These are phyloP conservation scores for Reticulascus tulasneorum DNA, from an alignment of 2,329 filamentous ascomycete genomes.

Conservation along the genomic window DNA sequence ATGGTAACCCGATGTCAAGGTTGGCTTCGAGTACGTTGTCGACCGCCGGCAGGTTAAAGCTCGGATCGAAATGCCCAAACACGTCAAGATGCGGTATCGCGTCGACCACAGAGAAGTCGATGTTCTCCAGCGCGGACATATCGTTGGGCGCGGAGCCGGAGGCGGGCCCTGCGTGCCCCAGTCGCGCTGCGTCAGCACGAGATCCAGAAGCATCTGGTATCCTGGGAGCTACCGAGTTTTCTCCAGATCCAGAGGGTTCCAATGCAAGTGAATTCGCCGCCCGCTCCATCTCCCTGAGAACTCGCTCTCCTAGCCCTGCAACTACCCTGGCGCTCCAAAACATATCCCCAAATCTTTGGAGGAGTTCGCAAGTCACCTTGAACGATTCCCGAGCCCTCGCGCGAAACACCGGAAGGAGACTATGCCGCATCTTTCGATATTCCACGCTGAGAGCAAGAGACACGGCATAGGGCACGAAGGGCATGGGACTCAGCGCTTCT, in stretches of 20 bases:
- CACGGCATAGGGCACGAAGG: constrained; percentile 58
- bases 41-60: constrained; percentile 49
- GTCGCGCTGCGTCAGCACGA: neutral
- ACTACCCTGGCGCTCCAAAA: constrained; percentile 56
- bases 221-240: neutral
- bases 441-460: constrained; percentile 58
- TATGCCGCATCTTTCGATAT: constrained; percentile 62
- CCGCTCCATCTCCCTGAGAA: constrained; percentile 53
- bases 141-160: constrained; percentile 10
- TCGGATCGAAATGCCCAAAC: constrained; percentile 52
- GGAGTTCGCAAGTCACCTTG: constrained; percentile 47
- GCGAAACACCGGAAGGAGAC: constrained; percentile 54
- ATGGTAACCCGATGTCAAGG: constrained; percentile 48
- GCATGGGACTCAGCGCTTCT: constrained; percentile 49
- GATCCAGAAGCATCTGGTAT: too few relatives aligned
- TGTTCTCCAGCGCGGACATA: constrained; percentile 18
- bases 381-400: constrained; percentile 52
- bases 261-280: constrained; percentile 39
- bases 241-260: constrained; percentile 7
- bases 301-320: constrained; percentile 49
- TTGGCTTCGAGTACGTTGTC: constrained; percentile 53
- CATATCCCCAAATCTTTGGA: constrained; percentile 50
- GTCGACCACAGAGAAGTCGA: constrained; percentile 40
- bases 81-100: constrained; percentile 47
- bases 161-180: neutral